These are phyloP conservation scores for Pyricularia sp. DNA, from an alignment of 2,329 filamentous ascomycete genomes.

Conservation along the genomic window DNA sequence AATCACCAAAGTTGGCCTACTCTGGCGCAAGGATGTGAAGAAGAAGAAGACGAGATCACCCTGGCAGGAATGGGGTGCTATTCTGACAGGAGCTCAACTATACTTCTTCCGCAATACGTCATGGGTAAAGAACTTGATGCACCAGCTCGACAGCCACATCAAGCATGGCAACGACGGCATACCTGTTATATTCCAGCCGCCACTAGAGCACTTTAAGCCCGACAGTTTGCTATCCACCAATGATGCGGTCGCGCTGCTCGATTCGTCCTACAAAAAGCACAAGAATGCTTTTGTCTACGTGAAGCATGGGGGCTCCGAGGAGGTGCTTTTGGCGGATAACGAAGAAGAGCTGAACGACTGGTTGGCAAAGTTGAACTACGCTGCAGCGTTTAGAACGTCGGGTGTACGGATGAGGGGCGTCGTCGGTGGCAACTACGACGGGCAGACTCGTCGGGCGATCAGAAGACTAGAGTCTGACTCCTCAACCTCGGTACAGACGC, in stretches of 20 bases:
- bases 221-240: slow-evolving; percentile 90
- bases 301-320: slow-evolving; percentile 73
- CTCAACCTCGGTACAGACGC: slow-evolving; percentile 48
- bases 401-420: slow-evolving; percentile 85
- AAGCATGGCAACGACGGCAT: slow-evolving; percentile 63
- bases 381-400: slow-evolving; percentile 82
- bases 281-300: slow-evolving; percentile 92
- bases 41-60: slow-evolving; percentile 90
- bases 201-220: slow-evolving; percentile 82
- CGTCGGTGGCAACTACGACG: slow-evolving; percentile 72
- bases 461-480: slow-evolving; percentile 53
- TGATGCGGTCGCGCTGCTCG: slow-evolving; percentile 76
- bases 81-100: slow-evolving; percentile 89
- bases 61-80: slow-evolving; percentile 98
- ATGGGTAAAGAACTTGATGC: slow-evolving; percentile 85
- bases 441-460: slow-evolving; percentile 60
- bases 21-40: slow-evolving; percentile 91
- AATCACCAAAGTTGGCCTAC: slow-evolving; percentile 83
- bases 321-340: slow-evolving; percentile 79
- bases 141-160: slow-evolving; percentile 72
- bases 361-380: slow-evolving; percentile 92
- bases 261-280: slow-evolving; percentile 82
- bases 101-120: slow-evolving; percentile 91
- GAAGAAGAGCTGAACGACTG: slow-evolving; percentile 93
- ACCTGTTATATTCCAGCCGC: slow-evolving; percentile 81